Evolutionary conservation across 495 filamentous ascomycete species (phyloP).

Genomic region (Massariosphaeria phaeospora): DNA sequence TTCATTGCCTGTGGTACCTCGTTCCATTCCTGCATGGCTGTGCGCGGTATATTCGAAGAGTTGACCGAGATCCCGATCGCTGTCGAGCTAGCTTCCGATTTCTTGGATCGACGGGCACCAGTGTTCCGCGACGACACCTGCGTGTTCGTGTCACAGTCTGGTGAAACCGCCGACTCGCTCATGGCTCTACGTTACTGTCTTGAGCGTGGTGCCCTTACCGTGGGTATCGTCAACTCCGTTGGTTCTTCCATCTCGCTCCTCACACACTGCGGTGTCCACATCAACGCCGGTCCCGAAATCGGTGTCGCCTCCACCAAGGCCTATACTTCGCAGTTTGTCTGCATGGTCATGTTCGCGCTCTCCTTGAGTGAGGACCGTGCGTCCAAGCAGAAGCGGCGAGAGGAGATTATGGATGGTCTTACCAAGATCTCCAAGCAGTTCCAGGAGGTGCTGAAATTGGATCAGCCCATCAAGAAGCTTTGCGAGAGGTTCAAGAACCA

Average conservation of each 20-base stretch:
- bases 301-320: conserved; percentile 99
- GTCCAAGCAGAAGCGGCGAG: conserved; percentile 84
- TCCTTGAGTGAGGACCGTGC: conserved; percentile 93
- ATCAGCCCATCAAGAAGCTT: conserved; percentile 88
- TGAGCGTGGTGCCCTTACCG: conserved; percentile 92
- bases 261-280: conserved; percentile 98
- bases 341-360: conserved; percentile 98
- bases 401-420: conserved; percentile 96
- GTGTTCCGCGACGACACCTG: conserved; percentile 99
- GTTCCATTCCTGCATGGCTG: conserved; percentile 98
- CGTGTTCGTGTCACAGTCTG: conserved; percentile 97
- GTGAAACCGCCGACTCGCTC: conserved; percentile 97
- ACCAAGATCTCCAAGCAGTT: conserved; percentile 84
- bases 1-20: conserved; percentile 98
- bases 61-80: conserved; percentile 96
- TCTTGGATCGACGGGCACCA: conserved; percentile 94
- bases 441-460: conserved; percentile 80
- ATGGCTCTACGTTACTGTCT: conserved; percentile 96
- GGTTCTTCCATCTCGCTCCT: conserved; percentile 96
- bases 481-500: conserved; percentile 93
- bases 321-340: conserved; percentile 97
- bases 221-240: conserved; percentile 96
- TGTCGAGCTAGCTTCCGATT: conserved; percentile 95
- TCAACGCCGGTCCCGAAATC: conserved; percentile 97
- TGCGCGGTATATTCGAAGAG: conserved; percentile 95